These are phyloP conservation scores for Neoboletus subvelutipes DNA, from an alignment of 768 basidiomycete species.

Conservation along the genomic window DNA sequence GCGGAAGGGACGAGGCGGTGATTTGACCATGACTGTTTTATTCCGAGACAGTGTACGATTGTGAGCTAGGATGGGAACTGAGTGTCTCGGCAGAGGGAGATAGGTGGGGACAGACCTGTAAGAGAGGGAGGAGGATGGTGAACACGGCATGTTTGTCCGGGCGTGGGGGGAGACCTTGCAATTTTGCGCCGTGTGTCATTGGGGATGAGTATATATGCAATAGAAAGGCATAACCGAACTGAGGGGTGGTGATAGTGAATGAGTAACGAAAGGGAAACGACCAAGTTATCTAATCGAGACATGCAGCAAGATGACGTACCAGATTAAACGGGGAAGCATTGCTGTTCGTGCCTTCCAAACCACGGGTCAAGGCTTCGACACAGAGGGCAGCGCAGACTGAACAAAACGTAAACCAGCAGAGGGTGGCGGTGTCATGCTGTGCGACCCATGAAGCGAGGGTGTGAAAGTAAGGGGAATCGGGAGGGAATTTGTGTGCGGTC, in stretches of 20 bases:
- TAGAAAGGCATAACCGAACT: conserved; percentile 79
- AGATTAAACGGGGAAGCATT: conserved; percentile 69
- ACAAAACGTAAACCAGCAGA: conserved; percentile 76
- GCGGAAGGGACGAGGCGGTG: conserved; percentile 72
- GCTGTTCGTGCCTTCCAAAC: conserved; percentile 60
- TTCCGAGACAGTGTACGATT: conserved; percentile 64
- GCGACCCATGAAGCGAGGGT: conserved; percentile 45
- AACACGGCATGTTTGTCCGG: conserved; percentile 75
- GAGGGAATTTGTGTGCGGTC: conserved; percentile 44
- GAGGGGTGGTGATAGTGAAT: not conserved
- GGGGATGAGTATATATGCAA: conserved; percentile 73
- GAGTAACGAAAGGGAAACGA: not conserved
- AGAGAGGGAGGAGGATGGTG: conserved; percentile 67
- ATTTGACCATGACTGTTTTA: conserved; percentile 59
- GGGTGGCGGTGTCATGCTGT: conserved; percentile 52
- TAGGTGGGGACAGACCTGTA: conserved; percentile 51
- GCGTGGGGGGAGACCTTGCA: conserved; percentile 49
- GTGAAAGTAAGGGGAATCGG: conserved; percentile 32
- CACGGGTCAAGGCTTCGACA: conserved; percentile 64
- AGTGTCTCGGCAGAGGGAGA: not conserved
- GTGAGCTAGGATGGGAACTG: conserved; percentile 43
- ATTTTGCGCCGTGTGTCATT: conserved; percentile 47
- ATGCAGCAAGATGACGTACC: conserved; percentile 41
- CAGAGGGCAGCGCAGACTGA: conserved; percentile 64
- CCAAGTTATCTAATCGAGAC: not conserved